A percentile compares a stretch with the other conserved stretches of the same genome.
Conservation (phyloP, 106 monocot species). For the Vanilla planifolia region DNA sequence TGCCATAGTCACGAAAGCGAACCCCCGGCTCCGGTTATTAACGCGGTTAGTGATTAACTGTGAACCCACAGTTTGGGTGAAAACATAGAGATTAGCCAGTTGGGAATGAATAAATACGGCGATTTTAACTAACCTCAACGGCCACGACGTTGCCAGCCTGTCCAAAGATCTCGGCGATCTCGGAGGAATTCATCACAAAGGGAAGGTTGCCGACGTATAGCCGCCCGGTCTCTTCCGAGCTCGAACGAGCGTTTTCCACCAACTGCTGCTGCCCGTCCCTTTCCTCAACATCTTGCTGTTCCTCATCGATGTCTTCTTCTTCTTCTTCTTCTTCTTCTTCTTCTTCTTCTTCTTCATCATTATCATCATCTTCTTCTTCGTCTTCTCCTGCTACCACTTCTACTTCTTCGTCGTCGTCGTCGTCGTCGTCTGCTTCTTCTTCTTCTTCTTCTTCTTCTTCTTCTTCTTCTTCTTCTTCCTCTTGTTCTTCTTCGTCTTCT, state of each 20-base stretch:
- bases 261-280: neutral
- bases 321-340: too few species aligned
- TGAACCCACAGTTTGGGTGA: neutral
- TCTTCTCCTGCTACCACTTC: too few species aligned
- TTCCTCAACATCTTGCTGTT: neutral
- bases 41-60: slow-evolving; percentile 71
- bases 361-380: neutral
- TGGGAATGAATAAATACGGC: neutral
- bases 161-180: slow-evolving; percentile 62
- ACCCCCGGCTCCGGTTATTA: slow-evolving; percentile 93
- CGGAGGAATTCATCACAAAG: slow-evolving; percentile 51
- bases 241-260: neutral
- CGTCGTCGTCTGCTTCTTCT: too few species aligned
- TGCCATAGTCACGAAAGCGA: slow-evolving; percentile 87
- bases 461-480: neutral
- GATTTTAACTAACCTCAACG: slow-evolving; percentile 42
- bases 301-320: neutral
- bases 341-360: neutral
- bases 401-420: too few species aligned
- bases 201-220: slow-evolving; percentile 94
- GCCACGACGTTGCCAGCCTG: slow-evolving; percentile 57
- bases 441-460: too few species aligned
- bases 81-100: neutral
- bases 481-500: neutral
- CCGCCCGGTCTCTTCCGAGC: slow-evolving; percentile 24